Evolutionary conservation across 164 flowering plant genomes (phyloP).

Genomic region (Nymphaea thermarum): DNA sequence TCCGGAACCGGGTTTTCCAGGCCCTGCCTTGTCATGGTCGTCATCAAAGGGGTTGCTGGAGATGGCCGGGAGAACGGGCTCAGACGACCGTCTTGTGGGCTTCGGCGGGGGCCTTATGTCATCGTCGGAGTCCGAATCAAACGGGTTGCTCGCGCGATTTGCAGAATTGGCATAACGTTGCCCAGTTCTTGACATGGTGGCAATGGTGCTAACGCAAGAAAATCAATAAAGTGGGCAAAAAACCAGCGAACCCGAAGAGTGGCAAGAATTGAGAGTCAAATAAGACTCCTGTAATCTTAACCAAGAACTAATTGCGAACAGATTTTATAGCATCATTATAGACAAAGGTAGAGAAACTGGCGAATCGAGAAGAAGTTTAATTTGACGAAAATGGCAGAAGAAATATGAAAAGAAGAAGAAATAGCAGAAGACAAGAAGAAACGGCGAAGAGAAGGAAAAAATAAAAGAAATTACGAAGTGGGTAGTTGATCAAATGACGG

Average conservation of each 20-base stretch:
- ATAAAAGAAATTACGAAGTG: not conserved
- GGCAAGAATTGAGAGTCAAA: no score
- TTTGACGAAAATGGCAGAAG: no score
- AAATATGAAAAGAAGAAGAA: no score
- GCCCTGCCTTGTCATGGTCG: slow-evolving; percentile 7
- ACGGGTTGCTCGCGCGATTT: slow-evolving; percentile 28
- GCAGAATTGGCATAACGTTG: not conserved
- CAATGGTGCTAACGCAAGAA: no score
- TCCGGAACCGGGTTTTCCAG: not conserved
- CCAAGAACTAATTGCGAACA: no score
- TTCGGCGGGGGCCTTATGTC: slow-evolving; percentile 8
- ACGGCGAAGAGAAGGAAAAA: not conserved
- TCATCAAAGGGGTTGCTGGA: slow-evolving; percentile 47
- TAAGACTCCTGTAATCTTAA: no score
- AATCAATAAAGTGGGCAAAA: no score
- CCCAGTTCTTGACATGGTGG: not conserved
- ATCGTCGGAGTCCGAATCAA: slow-evolving; percentile 42
- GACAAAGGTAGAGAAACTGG: no score
- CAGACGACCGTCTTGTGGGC: slow-evolving; percentile 35
- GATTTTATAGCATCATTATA: no score
- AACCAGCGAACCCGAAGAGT: no score
- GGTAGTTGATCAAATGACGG: not conserved
- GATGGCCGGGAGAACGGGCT: slow-evolving; percentile 18
- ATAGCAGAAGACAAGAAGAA: not conserved
- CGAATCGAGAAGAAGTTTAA: no score